Percentiles rank a stretch among this genome's conserved stretches.
Evolutionary conservation across 768 basidiomycete genomes (phyloP).

Genomic region (Leccinellum albellum): DNA sequence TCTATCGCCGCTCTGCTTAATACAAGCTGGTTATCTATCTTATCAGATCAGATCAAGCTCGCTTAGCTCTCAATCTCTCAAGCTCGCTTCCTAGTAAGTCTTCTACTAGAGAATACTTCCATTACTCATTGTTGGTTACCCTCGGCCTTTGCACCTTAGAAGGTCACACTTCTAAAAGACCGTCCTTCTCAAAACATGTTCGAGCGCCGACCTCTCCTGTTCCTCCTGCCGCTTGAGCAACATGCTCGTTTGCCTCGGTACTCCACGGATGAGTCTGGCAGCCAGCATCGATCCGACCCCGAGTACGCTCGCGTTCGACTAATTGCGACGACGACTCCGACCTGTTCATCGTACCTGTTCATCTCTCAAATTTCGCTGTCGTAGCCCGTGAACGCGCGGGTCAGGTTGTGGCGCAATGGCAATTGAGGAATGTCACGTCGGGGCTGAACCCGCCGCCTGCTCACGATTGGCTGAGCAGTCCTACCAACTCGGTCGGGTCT

Average conservation of each 20-base stretch:
- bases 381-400: conserved; percentile 44
- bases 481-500: conserved; percentile 79
- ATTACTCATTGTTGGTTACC: too few relatives aligned
- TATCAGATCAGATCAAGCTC: too few relatives aligned
- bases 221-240: conserved; percentile 44
- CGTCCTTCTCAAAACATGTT: conserved; percentile 66
- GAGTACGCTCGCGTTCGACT: conserved; percentile 65
- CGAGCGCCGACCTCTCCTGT: conserved; percentile 36
- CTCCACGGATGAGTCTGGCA: conserved; percentile 45
- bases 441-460: conserved; percentile 20
- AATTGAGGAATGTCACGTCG: conserved; percentile 4
- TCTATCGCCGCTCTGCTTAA: too few relatives aligned
- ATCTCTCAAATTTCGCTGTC: conserved; percentile 48
- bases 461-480: conserved; percentile 66
- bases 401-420: conserved; percentile 12
- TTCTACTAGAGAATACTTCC: too few relatives aligned
- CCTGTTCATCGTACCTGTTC: conserved; percentile 70
- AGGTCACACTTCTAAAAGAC: too few relatives aligned
- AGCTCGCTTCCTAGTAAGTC: too few relatives aligned
- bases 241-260: conserved; percentile 46
- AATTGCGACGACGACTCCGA: conserved; percentile 70
- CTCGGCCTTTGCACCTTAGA: too few relatives aligned
- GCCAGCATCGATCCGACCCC: conserved; percentile 45
- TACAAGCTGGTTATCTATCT: too few relatives aligned
- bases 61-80: too few relatives aligned